Evolutionary conservation across 306 rosid species (phyloP), one percentile per base, ranked within the genome.

Genomic region (Echinosophora koreensis): DNA sequence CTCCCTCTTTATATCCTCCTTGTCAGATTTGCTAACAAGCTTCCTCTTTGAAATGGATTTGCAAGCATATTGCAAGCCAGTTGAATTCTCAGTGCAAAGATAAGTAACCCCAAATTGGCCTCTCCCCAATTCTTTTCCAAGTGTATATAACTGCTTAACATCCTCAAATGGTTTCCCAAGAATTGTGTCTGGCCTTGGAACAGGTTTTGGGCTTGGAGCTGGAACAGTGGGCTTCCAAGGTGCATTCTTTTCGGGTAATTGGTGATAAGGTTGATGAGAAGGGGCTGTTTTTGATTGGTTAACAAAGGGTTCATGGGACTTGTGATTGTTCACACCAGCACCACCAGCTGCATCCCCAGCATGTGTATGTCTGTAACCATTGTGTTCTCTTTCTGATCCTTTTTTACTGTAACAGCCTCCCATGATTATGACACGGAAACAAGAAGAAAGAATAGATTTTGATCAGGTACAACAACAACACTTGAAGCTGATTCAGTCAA

Each of bases 61-160:
- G 84, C 97, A 94, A 11, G 98, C 98, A 82, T 77, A 94, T 59
- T 78, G 80, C 65, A 79, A 66, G 2, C 94, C 89, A 7, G 87
- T 88, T 73, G 97, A 87, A 81, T 55, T 90, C 77, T 94, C 96
- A 18, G 85, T 85, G 77, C 98, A 91, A 0, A 87, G 90, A 69
- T 90, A 90, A 13, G 90, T 90, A 39, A 94, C 98, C 55, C 97
- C 98, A 84, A 91, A 94, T 83, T 90, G 94, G 4, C 98, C 98
- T 81, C 98, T 87, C 41, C 98, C 97, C 74, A 94, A 86, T 80
- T 93, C 96, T 54, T 87, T 93, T 2, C 96, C 96, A 30, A 93
- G 37, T 3, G 85, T 70, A 71, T 93, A 93, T 55, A 58, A 66
- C 79, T 78, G 46, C 72, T 66, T 93, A 28, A 93, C 93, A 82